These are phyloP conservation scores for Posidonia australis DNA, from an alignment of 106 monocot species.

Conservation along the genomic window DNA sequence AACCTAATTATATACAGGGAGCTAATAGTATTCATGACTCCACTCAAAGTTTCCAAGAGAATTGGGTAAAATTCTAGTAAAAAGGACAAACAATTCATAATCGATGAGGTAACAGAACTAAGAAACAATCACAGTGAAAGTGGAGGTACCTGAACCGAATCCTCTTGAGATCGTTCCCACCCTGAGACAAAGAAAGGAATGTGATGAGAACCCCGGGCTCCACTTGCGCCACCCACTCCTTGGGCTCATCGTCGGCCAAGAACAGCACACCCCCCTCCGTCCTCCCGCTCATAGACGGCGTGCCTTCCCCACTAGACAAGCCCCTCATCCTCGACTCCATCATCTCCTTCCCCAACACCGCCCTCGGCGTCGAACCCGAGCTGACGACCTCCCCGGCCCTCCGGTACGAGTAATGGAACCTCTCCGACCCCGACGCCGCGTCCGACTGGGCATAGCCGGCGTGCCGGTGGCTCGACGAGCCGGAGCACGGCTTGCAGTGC, in stretches of 20 bases:
- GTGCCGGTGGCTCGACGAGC: constrained; percentile 11
- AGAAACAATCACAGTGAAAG: too few relatives aligned
- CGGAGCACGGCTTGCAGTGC: constrained; percentile 66
- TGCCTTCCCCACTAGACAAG: constrained; percentile 53
- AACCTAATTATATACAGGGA: too few relatives aligned
- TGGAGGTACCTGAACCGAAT: constrained; percentile 71
- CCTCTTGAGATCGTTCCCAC: constrained; percentile 74
- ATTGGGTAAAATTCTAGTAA: too few relatives aligned
- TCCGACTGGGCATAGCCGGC: constrained; percentile 31
- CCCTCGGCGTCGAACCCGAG: constrained; percentile 41
- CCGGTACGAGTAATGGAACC: constrained; percentile 51
- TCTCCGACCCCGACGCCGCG: constrained; percentile 36
- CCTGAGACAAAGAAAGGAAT: constrained; percentile 53
- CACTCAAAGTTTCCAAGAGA: too few relatives aligned
- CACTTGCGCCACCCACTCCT: constrained; percentile 89
- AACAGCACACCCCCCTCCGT: constrained; percentile 20
- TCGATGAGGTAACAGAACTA: too few relatives aligned
- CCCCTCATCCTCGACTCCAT: constrained; percentile 10
- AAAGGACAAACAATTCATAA: too few relatives aligned
- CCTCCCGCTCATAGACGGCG: constrained; percentile 61
- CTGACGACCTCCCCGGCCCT: constrained; percentile 28
- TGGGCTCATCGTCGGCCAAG: constrained; percentile 39
- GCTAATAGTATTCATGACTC: too few relatives aligned
- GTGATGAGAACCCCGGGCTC: constrained; percentile 91
- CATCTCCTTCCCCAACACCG: constrained; percentile 1